These are phyloP conservation scores for Trypanosoma boissoni DNA, from an alignment of 208 protist genomes.

Conservation along the genomic window DNA sequence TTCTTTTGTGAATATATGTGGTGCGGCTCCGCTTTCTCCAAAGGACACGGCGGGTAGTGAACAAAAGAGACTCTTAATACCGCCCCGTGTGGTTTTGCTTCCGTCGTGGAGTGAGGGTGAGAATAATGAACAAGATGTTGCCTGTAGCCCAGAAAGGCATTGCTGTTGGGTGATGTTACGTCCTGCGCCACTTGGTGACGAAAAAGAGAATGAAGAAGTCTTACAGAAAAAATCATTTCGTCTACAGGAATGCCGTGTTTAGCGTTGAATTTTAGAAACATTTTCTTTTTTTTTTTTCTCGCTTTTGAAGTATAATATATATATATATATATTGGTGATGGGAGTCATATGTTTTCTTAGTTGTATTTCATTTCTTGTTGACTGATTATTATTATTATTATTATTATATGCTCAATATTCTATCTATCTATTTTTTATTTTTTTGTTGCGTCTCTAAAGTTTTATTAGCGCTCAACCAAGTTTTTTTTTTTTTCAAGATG, in stretches of 20 bases:
- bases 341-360: background rate
- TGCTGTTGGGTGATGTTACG: constrained; percentile 12
- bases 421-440: constrained; percentile 9
- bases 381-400: constrained; percentile 8
- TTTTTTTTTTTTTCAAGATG: constrained; percentile 68
- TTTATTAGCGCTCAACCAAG: constrained; percentile 42
- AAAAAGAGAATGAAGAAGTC: constrained; percentile 1
- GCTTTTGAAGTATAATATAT: no score
- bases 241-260: constrained; percentile 3
- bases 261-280: background rate
- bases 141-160: background rate
- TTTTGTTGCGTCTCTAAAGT: constrained; percentile 14
- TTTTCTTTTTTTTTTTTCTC: background rate
- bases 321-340: no score
- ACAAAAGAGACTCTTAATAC: no score
- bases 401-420: background rate
- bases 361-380: constrained; percentile 1
- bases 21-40: no score
- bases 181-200: constrained; percentile 9
- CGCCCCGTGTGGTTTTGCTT: constrained; percentile 2
- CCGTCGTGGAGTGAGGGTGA: no score
- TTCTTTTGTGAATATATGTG: constrained; percentile 9
- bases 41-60: no score
- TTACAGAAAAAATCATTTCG: constrained; percentile 15
- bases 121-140: no score